Percentiles rank a stretch among this genome's conserved stretches.
These are phyloP conservation scores for Xylaria sp. DNA, from an alignment of 2,329 filamentous ascomycete genomes.

Conservation along the genomic window DNA sequence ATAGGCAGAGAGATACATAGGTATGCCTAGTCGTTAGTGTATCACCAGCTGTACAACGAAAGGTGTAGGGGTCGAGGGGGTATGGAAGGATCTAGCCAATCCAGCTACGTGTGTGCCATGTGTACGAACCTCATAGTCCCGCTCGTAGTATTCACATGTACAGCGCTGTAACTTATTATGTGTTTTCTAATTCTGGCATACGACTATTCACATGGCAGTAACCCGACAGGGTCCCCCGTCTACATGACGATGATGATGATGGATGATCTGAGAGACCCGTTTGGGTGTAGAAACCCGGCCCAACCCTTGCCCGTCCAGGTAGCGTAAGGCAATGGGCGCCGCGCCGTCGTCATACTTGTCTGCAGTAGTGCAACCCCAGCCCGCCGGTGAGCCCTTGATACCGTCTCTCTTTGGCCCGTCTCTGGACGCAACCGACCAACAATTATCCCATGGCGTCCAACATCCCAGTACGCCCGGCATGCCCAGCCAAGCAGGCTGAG, in stretches of 20 bases:
- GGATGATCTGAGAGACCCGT: slow-evolving; percentile 38
- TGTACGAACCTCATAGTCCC: slow-evolving; percentile 1
- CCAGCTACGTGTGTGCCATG: slow-evolving; percentile 5
- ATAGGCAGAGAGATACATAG: background rate
- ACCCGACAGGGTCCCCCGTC: background rate
- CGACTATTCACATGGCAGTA: slow-evolving; percentile 16
- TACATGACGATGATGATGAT: slow-evolving; percentile 21
- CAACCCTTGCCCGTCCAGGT: slow-evolving; percentile 33
- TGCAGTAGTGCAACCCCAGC: slow-evolving; percentile 30
- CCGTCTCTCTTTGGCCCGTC: slow-evolving; percentile 19
- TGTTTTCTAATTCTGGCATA: background rate
- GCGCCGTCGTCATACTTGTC: slow-evolving; percentile 27
- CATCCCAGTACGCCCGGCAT: slow-evolving; percentile 25
- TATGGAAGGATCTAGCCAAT: slow-evolving; percentile 1
- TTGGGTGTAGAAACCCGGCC: slow-evolving; percentile 18
- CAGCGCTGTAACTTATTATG: background rate
- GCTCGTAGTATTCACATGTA: background rate
- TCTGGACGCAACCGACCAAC: slow-evolving; percentile 17
- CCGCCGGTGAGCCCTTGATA: slow-evolving; percentile 21
- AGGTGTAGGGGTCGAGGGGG: slow-evolving; percentile 5
- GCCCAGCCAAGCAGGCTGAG: slow-evolving; percentile 35
- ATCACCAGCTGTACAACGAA: slow-evolving; percentile 3
- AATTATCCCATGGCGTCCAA: background rate
- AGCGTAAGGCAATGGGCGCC: slow-evolving; percentile 9
- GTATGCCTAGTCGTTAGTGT: background rate